phyloP scores from a whole-genome alignment of 768 basidiomycete species.

The Mycena capillaripes region DNA sequence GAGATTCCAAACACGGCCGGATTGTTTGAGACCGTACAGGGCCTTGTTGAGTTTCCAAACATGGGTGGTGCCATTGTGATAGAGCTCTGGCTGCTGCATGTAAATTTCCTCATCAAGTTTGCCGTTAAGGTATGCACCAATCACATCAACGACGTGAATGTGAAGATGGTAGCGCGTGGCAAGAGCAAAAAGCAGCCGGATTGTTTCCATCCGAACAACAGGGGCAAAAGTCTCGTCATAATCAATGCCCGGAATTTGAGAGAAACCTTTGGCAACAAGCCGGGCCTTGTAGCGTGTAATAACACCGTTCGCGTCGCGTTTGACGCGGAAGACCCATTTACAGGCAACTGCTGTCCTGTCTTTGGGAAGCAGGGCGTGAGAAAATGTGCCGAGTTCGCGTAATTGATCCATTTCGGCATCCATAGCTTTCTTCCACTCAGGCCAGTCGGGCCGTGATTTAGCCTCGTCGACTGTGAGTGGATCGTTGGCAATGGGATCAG shows the following conservation, averaged over 20 bases:
- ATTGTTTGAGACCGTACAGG: conserved; percentile 46
- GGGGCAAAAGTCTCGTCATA: conserved; percentile 37
- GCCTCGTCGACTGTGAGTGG: conserved; percentile 19
- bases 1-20: conserved; percentile 45
- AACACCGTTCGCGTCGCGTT: conserved; percentile 45
- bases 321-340: conserved; percentile 47
- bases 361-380: conserved; percentile 28
- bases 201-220: conserved; percentile 31
- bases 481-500: conserved; percentile 16
- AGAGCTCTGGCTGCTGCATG: conserved; percentile 33
- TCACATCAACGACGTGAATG: conserved; percentile 49
- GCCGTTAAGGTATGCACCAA: no score
- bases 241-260: conserved; percentile 49
- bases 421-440: conserved; percentile 18
- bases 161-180: conserved; percentile 46
- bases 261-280: conserved; percentile 41
- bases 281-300: conserved; percentile 45
- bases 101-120: conserved; percentile 35
- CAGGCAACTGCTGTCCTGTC: conserved; percentile 33
- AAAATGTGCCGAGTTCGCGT: conserved; percentile 29
- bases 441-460: conserved; percentile 12
- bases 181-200: conserved; percentile 41
- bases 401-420: conserved; percentile 10
- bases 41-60: conserved; percentile 29
- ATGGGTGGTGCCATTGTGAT: conserved; percentile 31